Percentiles rank a stretch among this genome's conserved stretches.
Evolutionary conservation across 148 eudicot species (phyloP).

Genomic region (Salicornia ramosissima): DNA sequence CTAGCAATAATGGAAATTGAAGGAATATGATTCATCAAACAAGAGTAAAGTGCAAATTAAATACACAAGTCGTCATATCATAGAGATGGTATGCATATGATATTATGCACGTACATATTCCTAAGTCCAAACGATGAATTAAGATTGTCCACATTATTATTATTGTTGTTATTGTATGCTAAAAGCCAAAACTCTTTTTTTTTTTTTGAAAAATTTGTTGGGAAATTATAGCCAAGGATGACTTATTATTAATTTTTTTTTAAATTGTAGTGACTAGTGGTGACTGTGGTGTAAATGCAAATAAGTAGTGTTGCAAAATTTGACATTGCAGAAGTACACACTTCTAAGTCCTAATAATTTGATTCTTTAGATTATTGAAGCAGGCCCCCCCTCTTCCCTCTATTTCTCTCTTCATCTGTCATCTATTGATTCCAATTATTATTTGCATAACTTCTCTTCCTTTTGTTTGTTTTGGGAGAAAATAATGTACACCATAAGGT

Average conservation of each 20-base stretch:
- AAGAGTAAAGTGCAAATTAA: too few relatives aligned
- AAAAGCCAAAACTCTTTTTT: conserved; percentile 15
- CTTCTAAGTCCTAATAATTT: conserved; percentile 11
- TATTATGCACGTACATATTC: conserved; percentile 2
- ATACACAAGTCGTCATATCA: too few relatives aligned
- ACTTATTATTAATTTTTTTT: too few relatives aligned
- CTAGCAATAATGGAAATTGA: too few relatives aligned
- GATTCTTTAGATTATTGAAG: conserved; percentile 12
- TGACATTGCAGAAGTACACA: conserved; percentile 17
- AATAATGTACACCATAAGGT: too few relatives aligned
- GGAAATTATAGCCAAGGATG: conserved; percentile 13
- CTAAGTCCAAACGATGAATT: conserved; percentile 6
- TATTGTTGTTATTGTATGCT: too few relatives aligned
- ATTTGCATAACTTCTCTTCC: neutral
- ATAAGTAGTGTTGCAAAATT: conserved; percentile 1
- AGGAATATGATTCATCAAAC: too few relatives aligned
- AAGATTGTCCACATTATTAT: neutral
- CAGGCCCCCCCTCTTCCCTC: conserved; percentile 21
- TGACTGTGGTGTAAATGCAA: neutral
- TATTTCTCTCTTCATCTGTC: neutral
- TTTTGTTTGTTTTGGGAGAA: too few relatives aligned
- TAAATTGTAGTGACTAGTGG: neutral
- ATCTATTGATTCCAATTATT: conserved; percentile 9
- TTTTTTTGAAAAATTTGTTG: conserved; percentile 17
- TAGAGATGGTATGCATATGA: neutral